A percentile compares a stretch with the other conserved stretches of the same genome.
phyloP scores from a whole-genome alignment of 176 grass and related monocot genomes.

The Avena sativa region DNA sequence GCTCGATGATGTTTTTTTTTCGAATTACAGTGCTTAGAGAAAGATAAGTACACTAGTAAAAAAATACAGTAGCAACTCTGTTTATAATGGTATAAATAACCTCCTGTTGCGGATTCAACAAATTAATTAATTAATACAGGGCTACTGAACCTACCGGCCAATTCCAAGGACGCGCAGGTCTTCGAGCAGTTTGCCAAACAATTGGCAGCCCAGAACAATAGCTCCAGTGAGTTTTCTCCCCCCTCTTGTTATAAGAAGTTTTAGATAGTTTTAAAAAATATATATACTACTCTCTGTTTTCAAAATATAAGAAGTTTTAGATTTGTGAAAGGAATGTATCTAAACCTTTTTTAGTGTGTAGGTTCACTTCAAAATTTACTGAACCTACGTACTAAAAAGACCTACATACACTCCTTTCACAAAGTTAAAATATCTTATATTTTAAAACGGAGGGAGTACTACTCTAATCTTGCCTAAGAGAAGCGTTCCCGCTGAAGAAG shows the following conservation, averaged over 20 bases:
- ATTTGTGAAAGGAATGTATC: too few relatives aligned
- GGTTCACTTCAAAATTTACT: too few relatives aligned
- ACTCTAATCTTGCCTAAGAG: too few relatives aligned
- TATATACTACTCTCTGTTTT: neutral
- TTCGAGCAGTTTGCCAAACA: conserved; percentile 58
- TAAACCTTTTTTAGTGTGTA: too few relatives aligned
- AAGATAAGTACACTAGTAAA: neutral
- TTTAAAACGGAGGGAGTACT: neutral
- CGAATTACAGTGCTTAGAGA: neutral
- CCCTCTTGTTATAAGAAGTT: too few relatives aligned
- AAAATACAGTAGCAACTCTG: too few relatives aligned
- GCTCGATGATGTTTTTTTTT: neutral
- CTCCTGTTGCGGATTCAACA: neutral
- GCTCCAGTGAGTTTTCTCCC: neutral
- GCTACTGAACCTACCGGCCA: conserved; percentile 54
- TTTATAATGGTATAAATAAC: neutral
- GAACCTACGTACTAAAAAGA: too few relatives aligned
- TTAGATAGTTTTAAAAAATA: neutral
- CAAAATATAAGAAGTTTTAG: too few relatives aligned
- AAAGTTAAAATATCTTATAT: too few relatives aligned
- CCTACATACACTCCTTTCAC: too few relatives aligned
- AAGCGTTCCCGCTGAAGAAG: neutral
- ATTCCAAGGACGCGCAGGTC: conserved; percentile 59
- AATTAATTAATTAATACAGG: conserved; percentile 24
- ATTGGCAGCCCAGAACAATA: neutral